phyloP scores from a whole-genome alignment of 495 filamentous ascomycete species.

The Hyaloscypha hepaticicola region DNA sequence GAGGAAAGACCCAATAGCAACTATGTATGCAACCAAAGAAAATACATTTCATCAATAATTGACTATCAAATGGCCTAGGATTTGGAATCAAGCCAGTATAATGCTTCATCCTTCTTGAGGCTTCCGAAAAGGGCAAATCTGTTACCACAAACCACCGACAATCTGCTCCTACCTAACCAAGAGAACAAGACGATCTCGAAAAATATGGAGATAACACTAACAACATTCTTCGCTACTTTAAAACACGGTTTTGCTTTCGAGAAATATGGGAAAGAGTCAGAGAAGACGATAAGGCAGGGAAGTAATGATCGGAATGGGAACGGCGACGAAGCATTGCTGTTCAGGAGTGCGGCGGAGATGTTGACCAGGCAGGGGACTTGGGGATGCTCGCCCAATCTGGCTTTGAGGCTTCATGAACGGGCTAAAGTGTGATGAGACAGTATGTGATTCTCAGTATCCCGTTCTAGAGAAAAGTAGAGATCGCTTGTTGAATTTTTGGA shows the following conservation, averaged over 20 bases:
- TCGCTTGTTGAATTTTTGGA: too few relatives aligned
- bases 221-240: background rate
- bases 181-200: background rate
- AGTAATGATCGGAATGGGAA: background rate
- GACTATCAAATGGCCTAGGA: too few relatives aligned
- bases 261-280: background rate
- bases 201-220: background rate
- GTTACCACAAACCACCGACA: too few relatives aligned
- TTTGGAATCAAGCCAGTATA: too few relatives aligned
- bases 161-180: too few relatives aligned
- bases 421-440: constrained; percentile 13
- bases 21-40: too few relatives aligned
- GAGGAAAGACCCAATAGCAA: too few relatives aligned
- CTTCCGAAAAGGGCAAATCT: too few relatives aligned
- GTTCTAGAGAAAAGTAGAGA: too few relatives aligned
- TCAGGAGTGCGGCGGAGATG: constrained; percentile 24
- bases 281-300: background rate
- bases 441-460: too few relatives aligned
- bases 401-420: constrained; percentile 14
- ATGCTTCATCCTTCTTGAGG: too few relatives aligned
- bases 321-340: constrained; percentile 9
- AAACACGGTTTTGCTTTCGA: background rate
- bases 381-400: constrained; percentile 20
- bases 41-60: too few relatives aligned
- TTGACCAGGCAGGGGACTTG: constrained; percentile 18